Evolutionary conservation across 139 green algal species (phyloP).

Genomic region (Deuterostichococcus epilithicus): DNA sequence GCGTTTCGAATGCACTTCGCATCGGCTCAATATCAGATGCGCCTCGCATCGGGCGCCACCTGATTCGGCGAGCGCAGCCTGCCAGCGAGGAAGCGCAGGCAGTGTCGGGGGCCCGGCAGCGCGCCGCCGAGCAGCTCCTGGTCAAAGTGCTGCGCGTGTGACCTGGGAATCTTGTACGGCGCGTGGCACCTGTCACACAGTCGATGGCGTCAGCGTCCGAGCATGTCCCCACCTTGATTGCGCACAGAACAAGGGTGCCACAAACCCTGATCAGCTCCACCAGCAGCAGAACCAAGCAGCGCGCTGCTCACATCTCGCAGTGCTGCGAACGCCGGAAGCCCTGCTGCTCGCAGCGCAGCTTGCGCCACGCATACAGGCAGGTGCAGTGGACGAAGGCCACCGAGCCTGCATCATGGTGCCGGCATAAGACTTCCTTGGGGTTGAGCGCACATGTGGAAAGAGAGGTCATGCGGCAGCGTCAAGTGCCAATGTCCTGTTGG

Average conservation of each 20-base stretch:
- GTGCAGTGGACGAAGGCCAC: background rate
- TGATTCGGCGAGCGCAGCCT: background rate
- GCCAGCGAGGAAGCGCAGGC: background rate
- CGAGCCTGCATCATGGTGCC: background rate
- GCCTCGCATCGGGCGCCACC: too few relatives aligned
- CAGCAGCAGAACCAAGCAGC: too few relatives aligned
- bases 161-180: background rate
- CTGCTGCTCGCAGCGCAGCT: background rate
- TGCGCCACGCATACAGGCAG: background rate
- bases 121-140: background rate
- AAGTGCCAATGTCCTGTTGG: too few relatives aligned
- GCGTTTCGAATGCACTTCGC: too few relatives aligned
- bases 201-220: too few relatives aligned
- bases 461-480: too few relatives aligned
- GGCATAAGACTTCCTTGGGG: too few relatives aligned
- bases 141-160: background rate
- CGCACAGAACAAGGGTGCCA: too few relatives aligned
- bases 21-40: too few relatives aligned
- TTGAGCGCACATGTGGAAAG: too few relatives aligned
- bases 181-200: background rate
- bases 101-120: background rate
- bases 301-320: background rate
- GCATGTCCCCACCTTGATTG: too few relatives aligned
- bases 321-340: background rate
- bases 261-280: too few relatives aligned